Base-by-base conservation (phyloP, 1,139 yeast species). In the Scheffersomyces titani region DNA sequence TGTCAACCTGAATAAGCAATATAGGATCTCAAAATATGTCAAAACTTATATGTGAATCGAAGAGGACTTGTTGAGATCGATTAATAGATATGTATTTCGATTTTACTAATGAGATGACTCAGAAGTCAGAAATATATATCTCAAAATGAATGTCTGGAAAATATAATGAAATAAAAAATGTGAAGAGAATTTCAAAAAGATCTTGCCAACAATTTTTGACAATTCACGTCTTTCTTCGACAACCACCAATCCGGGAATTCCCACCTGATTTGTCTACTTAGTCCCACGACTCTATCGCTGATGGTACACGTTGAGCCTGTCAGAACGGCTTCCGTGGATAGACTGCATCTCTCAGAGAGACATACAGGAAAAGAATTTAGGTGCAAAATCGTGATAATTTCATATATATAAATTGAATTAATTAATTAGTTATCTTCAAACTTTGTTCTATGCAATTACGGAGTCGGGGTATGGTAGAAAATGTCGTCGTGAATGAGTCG, bases 401-500 rank as follows among this genome's bases (percentile, higher is more conserved):
- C n/a, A n/a, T n/a, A n/a, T n/a, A n/a, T n/a, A n/a, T n/a, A n/a
- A n/a, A n/a, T n/a, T n/a, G n/a, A n/a, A n/a, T n/a, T n/a, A n/a
- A n/a, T n/a, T n/a, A n/a, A n/a, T n/a, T n/a, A n/a, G n/a, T n/a
- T n/a, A n/a, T n/a, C n/a, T n/a, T n/a, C n/a, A n/a, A n/a, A n/a
- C n/a, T n/a, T n/a, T n/a, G n/a, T n/a, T n/a, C n/a, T 30, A 11
- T 30, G 13, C 16, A 2, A 24, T 30, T 11, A 30, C 40, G 40
- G 40, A 30, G 40, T 30, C 40, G 40, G 40, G 11, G 40, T 30
- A 30, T 30, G 40, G 50, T 64, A 64, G 51, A 64, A 64, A 19
- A 61, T 56, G 49, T 64, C 67, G 49, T 59, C 61, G 19, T 58
- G 56, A 47, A 63, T 56, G 44, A 60, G 52, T 11, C 58, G 54